A percentile compares a stretch with the other conserved stretches of the same genome.
Evolutionary conservation across 192 early-diverging fungal genomes (phyloP).

Genomic region (Podochytrium sp.): DNA sequence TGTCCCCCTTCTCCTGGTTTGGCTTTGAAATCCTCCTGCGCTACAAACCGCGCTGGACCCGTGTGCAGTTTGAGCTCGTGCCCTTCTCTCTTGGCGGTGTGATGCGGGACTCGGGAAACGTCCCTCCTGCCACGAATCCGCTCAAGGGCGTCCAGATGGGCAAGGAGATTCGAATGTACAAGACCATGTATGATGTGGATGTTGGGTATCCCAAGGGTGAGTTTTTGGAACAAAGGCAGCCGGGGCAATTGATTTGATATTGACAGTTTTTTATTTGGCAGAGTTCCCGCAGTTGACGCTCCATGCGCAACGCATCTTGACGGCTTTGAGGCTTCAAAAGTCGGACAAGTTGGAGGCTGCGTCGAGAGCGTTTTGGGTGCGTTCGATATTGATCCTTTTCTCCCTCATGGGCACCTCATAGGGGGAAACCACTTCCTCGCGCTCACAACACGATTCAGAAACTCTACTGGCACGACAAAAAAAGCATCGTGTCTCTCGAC

Average conservation of each 20-base stretch:
- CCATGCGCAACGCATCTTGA: conserved; percentile 38
- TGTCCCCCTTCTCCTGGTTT: conserved; percentile 36
- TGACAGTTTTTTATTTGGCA: background rate
- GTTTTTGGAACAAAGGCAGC: background rate
- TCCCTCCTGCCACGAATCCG: conserved; percentile 46
- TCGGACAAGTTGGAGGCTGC: conserved; percentile 27
- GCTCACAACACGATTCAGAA: conserved; percentile 1
- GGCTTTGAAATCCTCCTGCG: conserved; percentile 33
- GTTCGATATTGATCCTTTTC: background rate
- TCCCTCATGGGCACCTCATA: background rate
- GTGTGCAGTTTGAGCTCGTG: conserved; percentile 32
- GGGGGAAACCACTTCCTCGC: background rate
- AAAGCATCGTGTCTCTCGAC: background rate
- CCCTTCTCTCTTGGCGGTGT: conserved; percentile 47
- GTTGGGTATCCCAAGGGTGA: conserved; percentile 17
- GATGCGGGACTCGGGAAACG: conserved; percentile 38
- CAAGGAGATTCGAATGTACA: conserved; percentile 16
- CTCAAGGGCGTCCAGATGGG: conserved; percentile 41
- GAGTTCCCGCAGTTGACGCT: conserved; percentile 41
- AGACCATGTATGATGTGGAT: conserved; percentile 20
- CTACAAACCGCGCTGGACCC: conserved; percentile 30
- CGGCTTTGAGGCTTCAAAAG: conserved; percentile 30
- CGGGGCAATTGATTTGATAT: background rate
- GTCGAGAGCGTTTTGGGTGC: conserved; percentile 36
- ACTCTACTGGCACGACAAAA: conserved; percentile 35